Conservation (phyloP, 192 early-diverging fungal species). For the Rhizoclosmatium sp. region DNA sequence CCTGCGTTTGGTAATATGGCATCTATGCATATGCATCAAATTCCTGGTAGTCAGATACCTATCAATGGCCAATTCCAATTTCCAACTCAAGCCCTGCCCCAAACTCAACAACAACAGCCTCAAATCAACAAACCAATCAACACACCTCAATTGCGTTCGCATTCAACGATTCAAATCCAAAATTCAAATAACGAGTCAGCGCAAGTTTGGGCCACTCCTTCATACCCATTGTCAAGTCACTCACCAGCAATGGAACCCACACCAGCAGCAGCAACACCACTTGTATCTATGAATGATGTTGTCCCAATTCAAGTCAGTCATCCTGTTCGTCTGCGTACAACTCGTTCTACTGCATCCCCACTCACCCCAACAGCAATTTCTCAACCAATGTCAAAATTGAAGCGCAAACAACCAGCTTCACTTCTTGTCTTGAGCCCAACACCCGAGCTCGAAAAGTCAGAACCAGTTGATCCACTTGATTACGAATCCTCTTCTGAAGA, state of each 20-base stretch:
- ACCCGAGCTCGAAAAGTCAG: not conserved
- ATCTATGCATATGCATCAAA: no score
- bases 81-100: no score
- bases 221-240: not conserved
- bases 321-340: not conserved
- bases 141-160: not conserved
- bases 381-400: not conserved
- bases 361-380: no score
- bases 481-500: not conserved
- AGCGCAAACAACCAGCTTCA: not conserved
- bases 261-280: not conserved
- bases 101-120: no score
- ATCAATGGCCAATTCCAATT: no score
- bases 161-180: not conserved
- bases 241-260: not conserved
- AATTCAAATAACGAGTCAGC: not conserved
- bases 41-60: no score
- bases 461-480: not conserved
- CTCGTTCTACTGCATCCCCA: not conserved
- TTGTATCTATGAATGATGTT: conserved; percentile 6
- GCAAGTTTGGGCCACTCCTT: no score
- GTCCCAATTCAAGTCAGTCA: not conserved
- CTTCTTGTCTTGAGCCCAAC: conserved; percentile 1
- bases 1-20: not conserved
- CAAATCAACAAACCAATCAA: no score